Percentiles rank a stretch among this genome's conserved stretches.
Conservation (phyloP, 495 filamentous ascomycete genomes). For the Neurospora hispaniola region DNA sequence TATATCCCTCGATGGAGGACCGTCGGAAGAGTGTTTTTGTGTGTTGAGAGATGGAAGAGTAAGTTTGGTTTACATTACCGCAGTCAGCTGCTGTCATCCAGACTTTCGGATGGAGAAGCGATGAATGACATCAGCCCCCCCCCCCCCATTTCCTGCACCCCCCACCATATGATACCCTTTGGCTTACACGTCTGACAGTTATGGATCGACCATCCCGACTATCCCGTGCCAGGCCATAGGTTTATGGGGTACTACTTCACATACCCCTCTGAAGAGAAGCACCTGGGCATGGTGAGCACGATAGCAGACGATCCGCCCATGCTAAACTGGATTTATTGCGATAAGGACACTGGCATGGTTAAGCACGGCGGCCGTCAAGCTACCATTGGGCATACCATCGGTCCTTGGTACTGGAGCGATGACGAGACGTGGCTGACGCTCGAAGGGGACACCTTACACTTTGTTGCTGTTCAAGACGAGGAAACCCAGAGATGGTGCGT, state of each 20-base stretch:
- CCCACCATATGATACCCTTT: neutral
- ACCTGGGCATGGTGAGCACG: conserved; percentile 47
- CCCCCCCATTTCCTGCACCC: neutral
- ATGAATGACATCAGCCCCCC: conserved; percentile 3
- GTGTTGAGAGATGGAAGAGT: conserved; percentile 37
- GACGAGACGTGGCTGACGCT: conserved; percentile 45
- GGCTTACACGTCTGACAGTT: conserved; percentile 18
- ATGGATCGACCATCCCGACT: conserved; percentile 35
- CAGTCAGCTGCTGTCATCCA: neutral
- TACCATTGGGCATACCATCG: conserved; percentile 38
- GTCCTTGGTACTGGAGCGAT: conserved; percentile 47
- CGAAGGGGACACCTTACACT: conserved; percentile 28
- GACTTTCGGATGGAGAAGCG: neutral
- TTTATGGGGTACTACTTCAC: conserved; percentile 52
- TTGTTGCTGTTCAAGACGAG: conserved; percentile 31
- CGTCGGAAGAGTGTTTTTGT: conserved; percentile 26
- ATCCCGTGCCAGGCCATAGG: conserved; percentile 36
- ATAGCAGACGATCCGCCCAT: conserved; percentile 49
- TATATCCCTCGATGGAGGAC: conserved; percentile 30
- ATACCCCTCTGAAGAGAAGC: conserved; percentile 44
- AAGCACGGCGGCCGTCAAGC: conserved; percentile 42
- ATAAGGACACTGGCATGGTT: conserved; percentile 44
- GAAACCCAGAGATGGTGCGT: conserved; percentile 37
- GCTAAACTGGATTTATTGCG: conserved; percentile 56
- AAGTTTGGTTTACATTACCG: conserved; percentile 7